Conservation (phyloP, 257 asterid species). For the Nicotiana undulata region DNA sequence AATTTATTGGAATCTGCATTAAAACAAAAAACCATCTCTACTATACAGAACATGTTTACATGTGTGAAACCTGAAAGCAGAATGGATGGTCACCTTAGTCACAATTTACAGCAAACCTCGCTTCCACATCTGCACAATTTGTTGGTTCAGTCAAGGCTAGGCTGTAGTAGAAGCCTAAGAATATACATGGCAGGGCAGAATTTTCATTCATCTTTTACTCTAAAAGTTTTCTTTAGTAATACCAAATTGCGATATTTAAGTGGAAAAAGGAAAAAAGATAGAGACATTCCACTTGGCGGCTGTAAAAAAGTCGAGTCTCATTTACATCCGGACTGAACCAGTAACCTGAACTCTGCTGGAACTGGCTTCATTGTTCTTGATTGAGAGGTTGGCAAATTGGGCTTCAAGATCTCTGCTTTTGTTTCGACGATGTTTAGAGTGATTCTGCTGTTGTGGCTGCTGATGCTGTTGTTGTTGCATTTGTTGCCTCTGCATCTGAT, state of each 20-base stretch:
- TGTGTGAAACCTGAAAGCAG: not conserved
- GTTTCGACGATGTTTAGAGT: constrained; percentile 39
- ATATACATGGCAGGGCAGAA: constrained; percentile 11
- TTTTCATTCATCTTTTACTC: constrained; percentile 5
- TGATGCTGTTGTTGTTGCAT: constrained; percentile 40
- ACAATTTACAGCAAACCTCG: constrained; percentile 5
- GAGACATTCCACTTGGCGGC: not conserved
- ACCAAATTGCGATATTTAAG: not conserved
- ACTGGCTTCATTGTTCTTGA: constrained; percentile 32
- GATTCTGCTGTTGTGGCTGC: constrained; percentile 23
- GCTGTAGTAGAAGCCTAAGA: constrained; percentile 5
- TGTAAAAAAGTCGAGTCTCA: not conserved
- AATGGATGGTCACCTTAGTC: not conserved
- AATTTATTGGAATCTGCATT: not conserved
- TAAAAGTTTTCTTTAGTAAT: not conserved
- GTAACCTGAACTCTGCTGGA: constrained; percentile 27
- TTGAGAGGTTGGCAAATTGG: constrained; percentile 19
- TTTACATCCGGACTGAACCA: constrained; percentile 28
- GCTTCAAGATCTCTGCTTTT: constrained; percentile 39
- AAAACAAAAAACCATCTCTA: constrained; percentile 1
- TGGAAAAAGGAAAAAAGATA: not conserved
- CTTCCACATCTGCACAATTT: not conserved
- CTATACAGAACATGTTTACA: not conserved
- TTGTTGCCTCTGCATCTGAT: constrained; percentile 46
- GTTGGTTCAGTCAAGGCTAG: not conserved